phyloP scores from a whole-genome alignment of 2,329 filamentous ascomycete species.

The Microascus cirrosus region DNA sequence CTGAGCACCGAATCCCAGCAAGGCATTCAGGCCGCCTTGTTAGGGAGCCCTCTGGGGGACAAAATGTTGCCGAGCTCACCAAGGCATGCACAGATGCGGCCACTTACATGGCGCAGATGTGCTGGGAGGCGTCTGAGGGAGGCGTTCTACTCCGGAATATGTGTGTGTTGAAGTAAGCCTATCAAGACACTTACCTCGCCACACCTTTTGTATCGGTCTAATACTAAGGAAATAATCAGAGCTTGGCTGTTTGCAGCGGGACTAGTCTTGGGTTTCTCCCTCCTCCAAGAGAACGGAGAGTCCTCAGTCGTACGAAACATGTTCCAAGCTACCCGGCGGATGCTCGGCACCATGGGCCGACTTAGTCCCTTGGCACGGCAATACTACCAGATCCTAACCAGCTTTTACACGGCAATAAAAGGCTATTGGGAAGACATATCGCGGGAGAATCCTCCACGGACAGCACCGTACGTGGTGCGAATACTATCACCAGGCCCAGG shows the following conservation, averaged over 20 bases:
- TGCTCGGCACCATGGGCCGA: conserved; percentile 33
- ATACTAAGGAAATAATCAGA: not conserved
- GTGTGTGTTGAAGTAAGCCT: conserved; percentile 36
- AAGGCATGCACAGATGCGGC: conserved; percentile 36
- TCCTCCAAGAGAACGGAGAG: conserved; percentile 4
- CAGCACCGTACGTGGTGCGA: conserved; percentile 2
- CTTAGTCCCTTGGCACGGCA: conserved; percentile 45
- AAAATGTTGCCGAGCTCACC: conserved; percentile 19
- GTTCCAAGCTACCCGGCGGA: conserved; percentile 36
- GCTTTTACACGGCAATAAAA: conserved; percentile 19
- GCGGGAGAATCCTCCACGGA: not conserved
- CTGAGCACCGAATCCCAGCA: not conserved
- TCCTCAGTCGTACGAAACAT: conserved; percentile 15
- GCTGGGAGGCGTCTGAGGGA: conserved; percentile 26
- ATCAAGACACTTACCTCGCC: not conserved
- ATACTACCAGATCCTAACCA: conserved; percentile 40
- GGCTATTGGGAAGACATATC: conserved; percentile 19
- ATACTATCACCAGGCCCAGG: not conserved
- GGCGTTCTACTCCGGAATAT: conserved; percentile 32
- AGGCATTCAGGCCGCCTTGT: not conserved
- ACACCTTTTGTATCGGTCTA: not conserved
- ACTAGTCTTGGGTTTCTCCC: conserved; percentile 9
- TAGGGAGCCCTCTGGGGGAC: conserved; percentile 7
- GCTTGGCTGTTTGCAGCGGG: conserved; percentile 10
- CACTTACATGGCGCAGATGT: conserved; percentile 35